Base-by-base conservation (phyloP, 768 basidiomycete genomes). In the Phylloporus arenicola region DNA sequence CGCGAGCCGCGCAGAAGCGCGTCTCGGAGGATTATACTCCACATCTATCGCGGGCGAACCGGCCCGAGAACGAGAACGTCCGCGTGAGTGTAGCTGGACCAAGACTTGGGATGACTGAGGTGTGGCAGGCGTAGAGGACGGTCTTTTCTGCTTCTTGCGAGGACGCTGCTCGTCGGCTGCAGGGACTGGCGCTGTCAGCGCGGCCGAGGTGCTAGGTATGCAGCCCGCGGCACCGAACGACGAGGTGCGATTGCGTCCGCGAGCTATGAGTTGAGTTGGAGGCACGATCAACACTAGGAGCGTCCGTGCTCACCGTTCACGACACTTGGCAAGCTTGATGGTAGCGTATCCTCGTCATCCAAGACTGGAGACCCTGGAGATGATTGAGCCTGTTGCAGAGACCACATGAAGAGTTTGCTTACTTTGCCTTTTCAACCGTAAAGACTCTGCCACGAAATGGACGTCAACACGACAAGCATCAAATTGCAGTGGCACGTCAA, bases 141-240 rank as follows among this genome's bases (percentile, higher is more conserved):
- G 55, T 43, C 57, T 52, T 38, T 54, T 62, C 19, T 16, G 54
- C 50, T 52, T 59, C 56, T 67, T 67, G 20, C 40, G 52, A 42
- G 55, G 56, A 31, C 33, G 53, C 7, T 48, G 56, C 45, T 51
- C 52, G 5, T 12, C 40, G 20, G 37, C 4, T 3, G 48, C 49
- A 20, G 44, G 33, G 24, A 24, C 25, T 17, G 30, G 43, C 16
- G 47, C 52, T 37, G 17, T 22, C 27, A 35, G 38, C 4, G 44
- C 39, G 13, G 39, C 31, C 17, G 56, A 54, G 31, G 19, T 43
- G 31, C n/a, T 24, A 6, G 43, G 17, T 16, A 34, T 51, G 19
- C 9, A 25, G 46, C 48, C 45, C 25, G 16, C 25, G 31, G 13
- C 37, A 40, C 33, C 35, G 27, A 49, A 50, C 12, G 39, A 50